phyloP scores from a whole-genome alignment of 148 eudicot genomes.

The Rhododendron vialii region DNA sequence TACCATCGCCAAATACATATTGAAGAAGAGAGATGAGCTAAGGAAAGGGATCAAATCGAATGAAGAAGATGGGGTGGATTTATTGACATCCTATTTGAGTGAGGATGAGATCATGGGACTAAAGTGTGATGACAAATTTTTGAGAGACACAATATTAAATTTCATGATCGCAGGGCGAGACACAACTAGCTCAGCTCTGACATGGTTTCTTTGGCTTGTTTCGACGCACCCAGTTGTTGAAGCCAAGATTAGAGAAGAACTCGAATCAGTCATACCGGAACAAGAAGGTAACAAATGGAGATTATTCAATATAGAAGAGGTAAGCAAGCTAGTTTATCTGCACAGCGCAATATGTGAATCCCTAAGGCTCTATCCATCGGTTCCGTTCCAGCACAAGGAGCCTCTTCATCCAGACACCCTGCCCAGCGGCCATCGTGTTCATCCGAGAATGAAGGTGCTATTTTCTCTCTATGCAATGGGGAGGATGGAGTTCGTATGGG shows the following conservation, averaged over 20 bases:
- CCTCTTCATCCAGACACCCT: neutral
- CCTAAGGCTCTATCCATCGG: neutral
- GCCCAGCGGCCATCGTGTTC: constrained; percentile 36
- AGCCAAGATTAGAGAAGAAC: neutral
- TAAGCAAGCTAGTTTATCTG: neutral
- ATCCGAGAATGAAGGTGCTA: constrained; percentile 26
- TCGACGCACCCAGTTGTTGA: neutral
- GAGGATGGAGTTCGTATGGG: neutral
- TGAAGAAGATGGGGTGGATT: constrained; percentile 19
- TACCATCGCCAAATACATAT: constrained; percentile 25
- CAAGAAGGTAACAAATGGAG: neutral
- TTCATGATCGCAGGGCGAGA: neutral
- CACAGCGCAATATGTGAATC: neutral
- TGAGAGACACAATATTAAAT: constrained; percentile 5
- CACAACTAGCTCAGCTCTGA: neutral
- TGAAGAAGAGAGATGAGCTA: constrained; percentile 24
- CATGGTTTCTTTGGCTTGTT: constrained; percentile 1
- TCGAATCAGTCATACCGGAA: neutral
- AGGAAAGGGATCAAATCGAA: neutral
- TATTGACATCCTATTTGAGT: constrained; percentile 33
- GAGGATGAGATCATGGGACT: constrained; percentile 5
- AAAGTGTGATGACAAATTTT: constrained; percentile 28
- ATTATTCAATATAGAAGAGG: neutral
- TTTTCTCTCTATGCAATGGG: constrained; percentile 17
- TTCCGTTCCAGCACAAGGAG: neutral